Conservation (phyloP, 192 early-diverging fungal genomes). For the Mortierella hygrophila region DNA sequence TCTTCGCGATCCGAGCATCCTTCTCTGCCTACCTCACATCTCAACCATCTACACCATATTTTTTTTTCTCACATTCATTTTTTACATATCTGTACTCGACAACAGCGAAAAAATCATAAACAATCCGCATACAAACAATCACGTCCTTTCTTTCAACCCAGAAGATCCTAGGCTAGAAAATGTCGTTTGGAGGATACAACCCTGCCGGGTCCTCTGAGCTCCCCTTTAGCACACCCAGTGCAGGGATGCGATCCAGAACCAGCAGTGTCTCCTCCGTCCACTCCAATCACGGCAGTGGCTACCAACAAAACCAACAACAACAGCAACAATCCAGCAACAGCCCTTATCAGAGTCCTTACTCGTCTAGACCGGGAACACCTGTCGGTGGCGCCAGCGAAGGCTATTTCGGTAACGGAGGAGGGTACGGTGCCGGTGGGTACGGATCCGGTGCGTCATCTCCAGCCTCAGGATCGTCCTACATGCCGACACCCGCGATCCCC, state of each 20-base stretch:
- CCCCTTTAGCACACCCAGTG: conserved; percentile 25
- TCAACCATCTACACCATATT: not conserved
- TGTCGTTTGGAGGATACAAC: conserved; percentile 50
- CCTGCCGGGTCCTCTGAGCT: conserved; percentile 43
- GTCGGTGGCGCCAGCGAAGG: conserved; percentile 11
- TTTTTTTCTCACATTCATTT: not conserved
- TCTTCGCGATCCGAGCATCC: not conserved
- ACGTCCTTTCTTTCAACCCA: not conserved
- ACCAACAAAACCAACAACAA: conserved; percentile 10
- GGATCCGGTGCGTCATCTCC: conserved; percentile 30
- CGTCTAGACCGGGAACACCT: conserved; percentile 37
- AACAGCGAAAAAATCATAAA: not conserved
- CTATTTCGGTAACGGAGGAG: conserved; percentile 13
- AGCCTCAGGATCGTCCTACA: conserved; percentile 15
- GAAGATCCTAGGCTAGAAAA: not conserved
- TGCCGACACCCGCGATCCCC: conserved; percentile 23
- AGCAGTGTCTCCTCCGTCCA: conserved; percentile 45
- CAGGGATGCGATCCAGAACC: conserved; percentile 29
- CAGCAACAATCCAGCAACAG: conserved; percentile 13
- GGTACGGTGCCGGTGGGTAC: conserved; percentile 27
- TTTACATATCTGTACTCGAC: not conserved
- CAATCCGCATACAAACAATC: not conserved
- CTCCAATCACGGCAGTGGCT: conserved; percentile 25
- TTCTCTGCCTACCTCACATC: not conserved
- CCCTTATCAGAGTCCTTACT: conserved; percentile 37